Evolutionary conservation across 345 rosid genomes (phyloP).

Genomic region (Eucalyptus pauciflora): DNA sequence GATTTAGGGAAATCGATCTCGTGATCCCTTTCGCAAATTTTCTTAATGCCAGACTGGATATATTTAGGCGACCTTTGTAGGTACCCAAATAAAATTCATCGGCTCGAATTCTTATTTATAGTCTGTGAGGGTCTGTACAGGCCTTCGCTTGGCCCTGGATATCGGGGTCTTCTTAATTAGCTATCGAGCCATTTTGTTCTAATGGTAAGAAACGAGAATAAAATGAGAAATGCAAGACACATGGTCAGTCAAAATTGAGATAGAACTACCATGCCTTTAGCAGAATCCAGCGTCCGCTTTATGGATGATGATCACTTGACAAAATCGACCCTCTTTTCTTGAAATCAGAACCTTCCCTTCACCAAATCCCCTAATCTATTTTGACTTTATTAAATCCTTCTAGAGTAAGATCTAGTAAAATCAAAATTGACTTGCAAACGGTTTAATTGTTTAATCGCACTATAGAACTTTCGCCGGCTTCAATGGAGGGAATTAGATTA

Average conservation of each 20-base stretch:
- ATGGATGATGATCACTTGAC: not conserved
- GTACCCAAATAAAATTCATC: not conserved
- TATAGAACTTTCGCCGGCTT: not conserved
- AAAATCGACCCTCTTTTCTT: not conserved
- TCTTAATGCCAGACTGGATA: not conserved
- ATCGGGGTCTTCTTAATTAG: not conserved
- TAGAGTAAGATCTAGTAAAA: not conserved
- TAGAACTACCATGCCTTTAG: not conserved
- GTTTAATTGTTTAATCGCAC: not conserved
- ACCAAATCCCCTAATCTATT: not conserved
- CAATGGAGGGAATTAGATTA: not conserved
- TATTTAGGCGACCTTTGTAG: not conserved
- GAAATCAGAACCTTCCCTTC: not conserved
- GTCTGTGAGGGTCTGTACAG: not conserved
- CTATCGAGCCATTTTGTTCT: not conserved
- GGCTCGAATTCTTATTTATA: not conserved
- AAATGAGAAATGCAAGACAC: not conserved
- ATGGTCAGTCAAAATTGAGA: not conserved
- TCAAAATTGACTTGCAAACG: not conserved
- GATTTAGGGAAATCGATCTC: not conserved
- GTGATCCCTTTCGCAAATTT: not conserved
- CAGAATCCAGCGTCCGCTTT: not conserved
- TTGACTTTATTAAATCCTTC: not conserved
- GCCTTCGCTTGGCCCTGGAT: not conserved
- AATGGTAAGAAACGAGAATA: not conserved